Evolutionary conservation across 306 rosid species (phyloP).

Genomic region (Mimosa pudica): DNA sequence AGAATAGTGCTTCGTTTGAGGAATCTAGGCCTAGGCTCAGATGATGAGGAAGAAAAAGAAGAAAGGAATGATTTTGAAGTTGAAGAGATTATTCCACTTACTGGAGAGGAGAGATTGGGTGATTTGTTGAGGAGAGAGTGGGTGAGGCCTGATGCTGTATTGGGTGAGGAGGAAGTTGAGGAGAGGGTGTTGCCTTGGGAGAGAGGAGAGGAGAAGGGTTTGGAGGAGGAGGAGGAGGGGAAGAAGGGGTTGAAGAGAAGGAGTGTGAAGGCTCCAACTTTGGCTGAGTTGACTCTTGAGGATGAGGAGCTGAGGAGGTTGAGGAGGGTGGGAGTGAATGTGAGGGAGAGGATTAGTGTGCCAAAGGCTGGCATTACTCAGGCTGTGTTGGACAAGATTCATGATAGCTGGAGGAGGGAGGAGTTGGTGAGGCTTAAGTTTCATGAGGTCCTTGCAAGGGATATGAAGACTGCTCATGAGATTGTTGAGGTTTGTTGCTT

Average conservation of each 20-base stretch:
- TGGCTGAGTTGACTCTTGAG: constrained; percentile 89
- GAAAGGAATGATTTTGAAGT: constrained; percentile 34
- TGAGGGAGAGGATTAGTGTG: constrained; percentile 65
- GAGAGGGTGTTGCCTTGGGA: constrained; percentile 71
- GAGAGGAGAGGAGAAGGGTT: constrained; percentile 46
- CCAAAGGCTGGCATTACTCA: constrained; percentile 86
- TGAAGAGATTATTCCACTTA: constrained; percentile 43
- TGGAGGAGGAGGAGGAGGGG: constrained; percentile 35
- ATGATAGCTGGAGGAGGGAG: constrained; percentile 71
- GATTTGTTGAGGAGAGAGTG: constrained; percentile 76
- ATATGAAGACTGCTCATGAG: constrained; percentile 87
- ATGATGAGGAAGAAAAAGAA: constrained; percentile 40
- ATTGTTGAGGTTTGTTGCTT: constrained; percentile 71
- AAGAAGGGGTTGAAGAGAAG: constrained; percentile 49
- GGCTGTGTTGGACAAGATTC: constrained; percentile 77
- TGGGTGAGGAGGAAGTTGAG: constrained; percentile 43
- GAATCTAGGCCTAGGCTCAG: constrained; percentile 65
- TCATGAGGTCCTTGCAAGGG: constrained; percentile 76
- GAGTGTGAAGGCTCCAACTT: constrained; percentile 53
- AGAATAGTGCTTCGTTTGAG: constrained; percentile 75
- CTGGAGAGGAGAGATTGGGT: constrained; percentile 65
- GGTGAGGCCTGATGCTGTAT: constrained; percentile 65
- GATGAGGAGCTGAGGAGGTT: constrained; percentile 73
- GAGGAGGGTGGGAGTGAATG: constrained; percentile 65
- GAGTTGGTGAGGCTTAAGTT: constrained; percentile 91